Conservation (phyloP, 768 basidiomycete species). For the Hysterangium stoloniferum region DNA sequence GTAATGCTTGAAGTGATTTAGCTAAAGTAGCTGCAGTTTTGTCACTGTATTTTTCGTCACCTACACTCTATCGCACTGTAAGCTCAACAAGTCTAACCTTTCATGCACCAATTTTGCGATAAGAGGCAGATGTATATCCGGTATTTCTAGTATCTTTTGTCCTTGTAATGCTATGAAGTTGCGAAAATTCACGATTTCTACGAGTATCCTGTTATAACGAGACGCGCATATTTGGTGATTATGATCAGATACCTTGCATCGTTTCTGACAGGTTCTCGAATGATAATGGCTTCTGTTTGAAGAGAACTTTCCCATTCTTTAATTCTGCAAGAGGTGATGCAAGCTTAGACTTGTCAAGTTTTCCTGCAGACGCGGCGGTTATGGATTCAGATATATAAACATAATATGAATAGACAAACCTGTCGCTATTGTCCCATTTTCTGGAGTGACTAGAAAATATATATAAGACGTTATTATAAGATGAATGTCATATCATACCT, state of each 20-base stretch:
- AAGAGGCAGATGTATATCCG: slow-evolving; percentile 62
- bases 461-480: neutral
- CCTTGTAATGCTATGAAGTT: slow-evolving; percentile 40
- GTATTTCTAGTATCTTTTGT: slow-evolving; percentile 47
- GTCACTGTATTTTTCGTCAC: slow-evolving; percentile 43
- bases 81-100: slow-evolving; percentile 44
- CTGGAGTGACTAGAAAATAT: neutral
- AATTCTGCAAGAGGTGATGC: slow-evolving; percentile 49
- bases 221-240: slow-evolving; percentile 8
- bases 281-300: slow-evolving; percentile 67
- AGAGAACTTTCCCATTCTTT: slow-evolving; percentile 67
- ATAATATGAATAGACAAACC: neutral
- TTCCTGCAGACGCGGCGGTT: neutral
- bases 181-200: slow-evolving; percentile 74
- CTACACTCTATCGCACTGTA: neutral
- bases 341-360: slow-evolving; percentile 14
- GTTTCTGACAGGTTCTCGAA: slow-evolving; percentile 79
- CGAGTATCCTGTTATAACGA: slow-evolving; percentile 15
- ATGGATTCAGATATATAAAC: neutral
- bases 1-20: slow-evolving; percentile 60
- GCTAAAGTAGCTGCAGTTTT: slow-evolving; percentile 55
- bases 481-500: neutral
- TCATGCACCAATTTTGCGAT: slow-evolving; percentile 82
- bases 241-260: slow-evolving; percentile 52
- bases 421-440: neutral